phyloP scores from a whole-genome alignment of 176 grass and related monocot genomes.

The Secale cereale region DNA sequence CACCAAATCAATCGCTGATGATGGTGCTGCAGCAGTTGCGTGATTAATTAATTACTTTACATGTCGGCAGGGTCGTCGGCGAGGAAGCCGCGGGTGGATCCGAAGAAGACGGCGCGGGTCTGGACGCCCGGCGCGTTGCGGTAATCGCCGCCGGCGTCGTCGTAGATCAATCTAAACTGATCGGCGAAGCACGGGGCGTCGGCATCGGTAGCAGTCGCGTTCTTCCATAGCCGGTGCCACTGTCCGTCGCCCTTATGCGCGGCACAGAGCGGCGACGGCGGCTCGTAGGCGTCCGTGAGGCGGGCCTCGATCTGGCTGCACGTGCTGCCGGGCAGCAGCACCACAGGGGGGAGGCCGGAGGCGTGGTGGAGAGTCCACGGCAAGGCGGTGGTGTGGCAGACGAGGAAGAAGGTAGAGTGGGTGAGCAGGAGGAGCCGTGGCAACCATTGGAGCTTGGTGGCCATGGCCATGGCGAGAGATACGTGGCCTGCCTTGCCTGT shows the following conservation, averaged over 20 bases:
- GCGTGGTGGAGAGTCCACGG: not conserved
- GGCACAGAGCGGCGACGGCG: slow-evolving; percentile 1
- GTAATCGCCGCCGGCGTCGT: not conserved
- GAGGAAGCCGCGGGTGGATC: slow-evolving; percentile 17
- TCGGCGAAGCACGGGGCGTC: slow-evolving; percentile 3
- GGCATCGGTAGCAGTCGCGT: not conserved
- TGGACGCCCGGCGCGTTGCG: not conserved
- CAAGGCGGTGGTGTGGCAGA: not conserved
- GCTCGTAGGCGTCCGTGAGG: slow-evolving; percentile 14
- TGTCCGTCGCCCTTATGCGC: not conserved
- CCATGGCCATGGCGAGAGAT: not conserved
- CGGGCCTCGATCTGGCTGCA: slow-evolving; percentile 26
- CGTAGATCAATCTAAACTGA: slow-evolving; percentile 16
- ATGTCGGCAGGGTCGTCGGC: not conserved
- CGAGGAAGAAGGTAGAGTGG: not conserved
- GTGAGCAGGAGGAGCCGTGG: not conserved
- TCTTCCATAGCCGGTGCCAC: slow-evolving; percentile 35
- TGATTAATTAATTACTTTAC: too few species aligned
- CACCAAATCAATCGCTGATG: too few species aligned
- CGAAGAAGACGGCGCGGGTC: slow-evolving; percentile 12
- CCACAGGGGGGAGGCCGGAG: not conserved
- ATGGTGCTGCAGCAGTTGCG: too few species aligned
- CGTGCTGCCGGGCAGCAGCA: slow-evolving; percentile 7
- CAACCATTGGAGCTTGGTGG: not conserved
- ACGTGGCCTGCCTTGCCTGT: not conserved